A percentile compares a stretch with the other conserved stretches of the same genome.
These are phyloP conservation scores for Penicillium polonicum DNA, from an alignment of 2,329 filamentous ascomycete genomes.

Conservation along the genomic window DNA sequence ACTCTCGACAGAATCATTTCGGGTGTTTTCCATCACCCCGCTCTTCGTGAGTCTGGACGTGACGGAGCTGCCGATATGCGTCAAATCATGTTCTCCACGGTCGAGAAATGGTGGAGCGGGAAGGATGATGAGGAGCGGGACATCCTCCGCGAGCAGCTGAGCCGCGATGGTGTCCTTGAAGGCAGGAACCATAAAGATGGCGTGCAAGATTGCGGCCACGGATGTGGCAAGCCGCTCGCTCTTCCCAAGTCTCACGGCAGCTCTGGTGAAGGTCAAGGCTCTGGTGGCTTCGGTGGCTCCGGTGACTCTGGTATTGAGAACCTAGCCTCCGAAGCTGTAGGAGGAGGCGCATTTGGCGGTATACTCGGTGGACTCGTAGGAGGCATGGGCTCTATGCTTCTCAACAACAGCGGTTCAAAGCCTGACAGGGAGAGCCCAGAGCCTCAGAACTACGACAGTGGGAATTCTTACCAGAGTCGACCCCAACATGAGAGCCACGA, in stretches of 20 bases:
- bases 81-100: conserved; percentile 71
- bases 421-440: conserved; percentile 13
- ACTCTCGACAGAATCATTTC: conserved; percentile 74
- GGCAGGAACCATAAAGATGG: conserved; percentile 86
- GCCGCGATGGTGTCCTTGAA: conserved; percentile 71
- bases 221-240: conserved; percentile 75
- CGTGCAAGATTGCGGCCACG: conserved; percentile 79
- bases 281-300: conserved; percentile 25
- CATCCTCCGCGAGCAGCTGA: conserved; percentile 71
- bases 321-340: conserved; percentile 59
- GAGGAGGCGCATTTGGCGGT: conserved; percentile 66
- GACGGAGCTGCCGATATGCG: conserved; percentile 73
- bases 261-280: conserved; percentile 20
- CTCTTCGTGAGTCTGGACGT: conserved; percentile 66
- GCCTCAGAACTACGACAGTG: conserved; percentile 7
- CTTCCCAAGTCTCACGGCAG: conserved; percentile 60
- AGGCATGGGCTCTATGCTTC: conserved; percentile 58
- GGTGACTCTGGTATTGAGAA: conserved; percentile 46
- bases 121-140: conserved; percentile 63
- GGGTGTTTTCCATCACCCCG: conserved; percentile 86
- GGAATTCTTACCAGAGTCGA: conserved; percentile 8
- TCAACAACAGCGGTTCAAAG: conserved; percentile 52
- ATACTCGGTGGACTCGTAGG: conserved; percentile 68
- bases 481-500: conserved; percentile 12
- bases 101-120: conserved; percentile 78